These are phyloP conservation scores for Yamadazyma spencermartinsiae DNA, from an alignment of 1,139 yeast genomes.

Conservation along the genomic window DNA sequence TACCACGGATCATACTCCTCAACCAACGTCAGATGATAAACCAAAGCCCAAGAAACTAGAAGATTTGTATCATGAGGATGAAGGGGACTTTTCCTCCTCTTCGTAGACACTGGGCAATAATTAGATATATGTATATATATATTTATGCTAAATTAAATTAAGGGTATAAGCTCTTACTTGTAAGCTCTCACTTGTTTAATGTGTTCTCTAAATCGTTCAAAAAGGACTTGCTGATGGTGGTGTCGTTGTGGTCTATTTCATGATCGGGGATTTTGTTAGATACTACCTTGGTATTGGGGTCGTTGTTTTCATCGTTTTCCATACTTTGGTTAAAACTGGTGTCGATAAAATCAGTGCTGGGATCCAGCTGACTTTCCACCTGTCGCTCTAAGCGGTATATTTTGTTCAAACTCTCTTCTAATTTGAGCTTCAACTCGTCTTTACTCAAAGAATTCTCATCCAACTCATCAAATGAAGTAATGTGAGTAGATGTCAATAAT, in stretches of 20 bases:
- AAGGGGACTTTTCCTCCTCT: constrained; percentile 46
- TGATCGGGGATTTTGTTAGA: not conserved
- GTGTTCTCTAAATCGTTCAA: constrained; percentile 21
- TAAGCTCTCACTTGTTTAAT: constrained; percentile 11
- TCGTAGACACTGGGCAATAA: too few relatives aligned
- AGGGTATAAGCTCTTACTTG: constrained; percentile 1
- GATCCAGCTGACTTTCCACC: constrained; percentile 1
- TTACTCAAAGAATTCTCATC: constrained; percentile 28
- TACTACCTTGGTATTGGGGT: not conserved
- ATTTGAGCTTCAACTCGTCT: constrained; percentile 33
- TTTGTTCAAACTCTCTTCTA: constrained; percentile 43
- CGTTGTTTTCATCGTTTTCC: constrained; percentile 2
- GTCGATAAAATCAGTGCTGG: not conserved
- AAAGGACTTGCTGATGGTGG: constrained; percentile 14
- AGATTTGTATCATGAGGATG: constrained; percentile 64
- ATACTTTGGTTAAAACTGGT: not conserved
- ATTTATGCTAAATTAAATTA: constrained; percentile 2
- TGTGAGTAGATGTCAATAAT: constrained; percentile 37
- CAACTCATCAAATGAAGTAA: constrained; percentile 33
- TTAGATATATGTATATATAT: constrained; percentile 3
- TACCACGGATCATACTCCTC: constrained; percentile 9
- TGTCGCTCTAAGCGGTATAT: constrained; percentile 34
- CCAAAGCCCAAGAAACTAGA: constrained; percentile 36
- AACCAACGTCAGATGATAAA: not conserved
- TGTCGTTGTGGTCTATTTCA: constrained; percentile 6